Conservation (phyloP, 257 asterid genomes). For the Rhazya stricta region DNA sequence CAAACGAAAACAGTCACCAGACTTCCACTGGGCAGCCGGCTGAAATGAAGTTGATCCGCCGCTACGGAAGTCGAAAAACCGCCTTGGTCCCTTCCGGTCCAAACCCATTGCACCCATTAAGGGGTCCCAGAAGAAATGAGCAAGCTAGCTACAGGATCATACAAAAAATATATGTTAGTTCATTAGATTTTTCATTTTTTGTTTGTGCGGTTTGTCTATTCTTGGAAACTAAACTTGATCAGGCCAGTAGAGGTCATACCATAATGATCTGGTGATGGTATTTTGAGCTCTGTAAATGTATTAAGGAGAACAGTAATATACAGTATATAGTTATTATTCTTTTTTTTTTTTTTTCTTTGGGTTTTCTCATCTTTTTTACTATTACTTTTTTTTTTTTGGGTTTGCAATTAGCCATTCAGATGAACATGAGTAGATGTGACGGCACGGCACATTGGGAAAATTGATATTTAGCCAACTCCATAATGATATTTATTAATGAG, state of each 20-base stretch:
- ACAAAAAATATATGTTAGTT: background rate
- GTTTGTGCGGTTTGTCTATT: background rate
- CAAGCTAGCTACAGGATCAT: conserved; percentile 1
- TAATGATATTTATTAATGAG: conserved; percentile 29
- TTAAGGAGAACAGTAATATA: conserved; percentile 13
- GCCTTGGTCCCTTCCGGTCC: conserved; percentile 84
- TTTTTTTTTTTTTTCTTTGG: background rate
- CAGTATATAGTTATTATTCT: background rate
- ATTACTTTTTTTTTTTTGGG: background rate
- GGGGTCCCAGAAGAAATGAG: conserved; percentile 6
- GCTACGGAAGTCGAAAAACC: conserved; percentile 72
- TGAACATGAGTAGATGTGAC: conserved; percentile 53
- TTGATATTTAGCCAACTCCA: conserved; percentile 23
- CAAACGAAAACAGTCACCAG: conserved; percentile 10
- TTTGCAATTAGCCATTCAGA: background rate
- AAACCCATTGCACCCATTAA: conserved; percentile 74
- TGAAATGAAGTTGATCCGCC: conserved; percentile 49
- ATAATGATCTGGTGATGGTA: conserved; percentile 9
- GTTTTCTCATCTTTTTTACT: background rate
- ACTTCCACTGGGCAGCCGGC: background rate
- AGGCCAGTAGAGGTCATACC: background rate
- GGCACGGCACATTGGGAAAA: conserved; percentile 54
- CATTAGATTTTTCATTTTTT: background rate
- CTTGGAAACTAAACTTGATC: background rate
- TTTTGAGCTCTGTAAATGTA: conserved; percentile 17